Conservation (phyloP, 768 basidiomycete species). For the Termitomyces sp. region DNA sequence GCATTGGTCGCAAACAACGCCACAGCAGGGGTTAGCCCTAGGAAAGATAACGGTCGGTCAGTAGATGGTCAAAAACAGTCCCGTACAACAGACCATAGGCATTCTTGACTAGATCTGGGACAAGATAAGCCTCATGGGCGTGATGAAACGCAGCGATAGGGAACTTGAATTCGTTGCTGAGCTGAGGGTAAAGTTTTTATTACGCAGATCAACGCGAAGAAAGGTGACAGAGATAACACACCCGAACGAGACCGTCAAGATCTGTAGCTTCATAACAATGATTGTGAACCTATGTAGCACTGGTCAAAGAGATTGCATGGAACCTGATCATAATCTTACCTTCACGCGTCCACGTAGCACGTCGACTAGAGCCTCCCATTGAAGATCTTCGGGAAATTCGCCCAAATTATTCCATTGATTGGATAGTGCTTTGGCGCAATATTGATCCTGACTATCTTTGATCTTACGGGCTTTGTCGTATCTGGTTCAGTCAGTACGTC, state of each 20-base stretch:
- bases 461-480: slow-evolving; percentile 64
- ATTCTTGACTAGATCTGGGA: slow-evolving; percentile 71
- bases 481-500: slow-evolving; percentile 27
- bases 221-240: slow-evolving; percentile 26
- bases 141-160: slow-evolving; percentile 75
- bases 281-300: slow-evolving; percentile 44
- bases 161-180: slow-evolving; percentile 84
- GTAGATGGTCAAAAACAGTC: background rate
- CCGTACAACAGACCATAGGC: slow-evolving; percentile 48
- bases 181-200: slow-evolving; percentile 32
- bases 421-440: slow-evolving; percentile 47
- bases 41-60: background rate
- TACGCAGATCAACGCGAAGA: background rate
- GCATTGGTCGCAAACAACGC: slow-evolving; percentile 64
- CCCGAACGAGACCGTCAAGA: slow-evolving; percentile 66
- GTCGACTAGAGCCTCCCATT: slow-evolving; percentile 79
- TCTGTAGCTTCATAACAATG: slow-evolving; percentile 65
- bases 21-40: slow-evolving; percentile 67
- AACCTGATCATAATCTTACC: slow-evolving; percentile 27
- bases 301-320: background rate
- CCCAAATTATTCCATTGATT: slow-evolving; percentile 46
- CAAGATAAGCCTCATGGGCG: slow-evolving; percentile 79
- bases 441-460: slow-evolving; percentile 65
- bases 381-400: slow-evolving; percentile 65
- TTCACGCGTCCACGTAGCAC: slow-evolving; percentile 77